Evolutionary conservation across 2,329 filamentous ascomycete genomes (phyloP).

Genomic region (Ceratocystis cacaofunesta): DNA sequence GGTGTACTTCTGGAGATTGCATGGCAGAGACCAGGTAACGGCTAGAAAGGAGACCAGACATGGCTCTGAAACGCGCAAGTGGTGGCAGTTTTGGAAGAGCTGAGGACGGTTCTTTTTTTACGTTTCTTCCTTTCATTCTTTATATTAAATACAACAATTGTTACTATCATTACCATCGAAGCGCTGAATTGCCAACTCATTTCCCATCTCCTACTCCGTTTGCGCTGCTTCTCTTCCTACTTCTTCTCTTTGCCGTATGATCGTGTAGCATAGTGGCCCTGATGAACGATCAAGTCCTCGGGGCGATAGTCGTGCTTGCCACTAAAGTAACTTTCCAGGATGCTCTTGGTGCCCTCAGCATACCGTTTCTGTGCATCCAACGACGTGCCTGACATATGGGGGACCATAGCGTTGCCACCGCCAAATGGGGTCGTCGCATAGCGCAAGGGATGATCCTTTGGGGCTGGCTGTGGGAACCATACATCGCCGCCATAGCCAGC

Average conservation of each 20-base stretch:
- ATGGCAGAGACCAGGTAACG: conserved; percentile 41
- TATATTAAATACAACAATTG: neutral
- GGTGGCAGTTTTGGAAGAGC: conserved; percentile 49
- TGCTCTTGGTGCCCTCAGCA: conserved; percentile 73
- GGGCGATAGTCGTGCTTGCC: conserved; percentile 77
- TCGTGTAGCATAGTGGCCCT: conserved; percentile 89
- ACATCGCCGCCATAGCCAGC: conserved; percentile 79
- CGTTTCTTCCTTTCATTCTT: neutral
- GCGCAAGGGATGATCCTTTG: conserved; percentile 81
- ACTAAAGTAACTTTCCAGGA: conserved; percentile 79
- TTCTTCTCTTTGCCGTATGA: conserved; percentile 55
- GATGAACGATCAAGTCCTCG: conserved; percentile 79
- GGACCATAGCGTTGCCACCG: conserved; percentile 96
- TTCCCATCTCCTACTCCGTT: conserved; percentile 23
- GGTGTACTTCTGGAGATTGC: conserved; percentile 78
- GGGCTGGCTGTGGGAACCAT: conserved; percentile 97
- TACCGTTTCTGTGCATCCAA: conserved; percentile 93
- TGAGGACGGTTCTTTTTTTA: neutral
- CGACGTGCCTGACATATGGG: conserved; percentile 98
- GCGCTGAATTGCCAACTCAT: neutral
- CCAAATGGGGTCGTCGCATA: conserved; percentile 89
- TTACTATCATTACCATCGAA: neutral
- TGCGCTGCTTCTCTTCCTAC: conserved; percentile 25
- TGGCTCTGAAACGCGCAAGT: conserved; percentile 24
- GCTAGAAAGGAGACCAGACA: conserved; percentile 28